Evolutionary conservation across 2,329 filamentous ascomycete species (phyloP).

Genomic region (Cladobotryum mycophilum): DNA sequence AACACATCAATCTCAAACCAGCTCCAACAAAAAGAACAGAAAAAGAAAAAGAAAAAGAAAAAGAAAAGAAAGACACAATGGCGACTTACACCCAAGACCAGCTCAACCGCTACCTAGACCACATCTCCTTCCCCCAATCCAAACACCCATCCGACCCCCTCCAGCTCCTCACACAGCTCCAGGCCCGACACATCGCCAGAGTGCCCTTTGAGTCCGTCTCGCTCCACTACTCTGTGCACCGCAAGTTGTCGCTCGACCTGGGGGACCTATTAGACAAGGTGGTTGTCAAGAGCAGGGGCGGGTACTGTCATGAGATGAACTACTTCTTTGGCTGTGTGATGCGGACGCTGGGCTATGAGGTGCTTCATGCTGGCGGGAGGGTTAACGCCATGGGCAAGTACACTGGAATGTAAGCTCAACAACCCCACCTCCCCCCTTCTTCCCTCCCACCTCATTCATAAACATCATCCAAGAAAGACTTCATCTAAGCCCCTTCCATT

Average conservation of each 20-base stretch:
- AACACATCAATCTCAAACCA: too few species aligned
- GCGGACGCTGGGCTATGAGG: conserved; percentile 40
- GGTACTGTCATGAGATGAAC: conserved; percentile 49
- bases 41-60: too few species aligned
- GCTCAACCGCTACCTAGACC: conserved; percentile 23
- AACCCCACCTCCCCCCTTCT: too few species aligned
- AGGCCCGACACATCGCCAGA: conserved; percentile 37
- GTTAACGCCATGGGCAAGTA: conserved; percentile 18
- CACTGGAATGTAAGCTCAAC: conserved; percentile 2
- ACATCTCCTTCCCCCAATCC: conserved; percentile 22
- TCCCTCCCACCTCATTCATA: too few species aligned
- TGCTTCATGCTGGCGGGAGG: conserved; percentile 46
- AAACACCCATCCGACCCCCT: conserved; percentile 20
- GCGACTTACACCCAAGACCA: conserved; percentile 19
- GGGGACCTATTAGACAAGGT: conserved; percentile 39
- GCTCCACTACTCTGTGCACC: conserved; percentile 42
- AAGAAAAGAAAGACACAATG: not conserved
- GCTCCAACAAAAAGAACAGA: too few species aligned
- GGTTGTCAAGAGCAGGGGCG: conserved; percentile 38
- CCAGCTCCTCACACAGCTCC: conserved; percentile 25
- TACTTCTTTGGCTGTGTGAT: conserved; percentile 41
- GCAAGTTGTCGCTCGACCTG: conserved; percentile 32
- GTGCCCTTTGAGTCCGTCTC: conserved; percentile 51
- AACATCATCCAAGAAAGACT: too few species aligned
- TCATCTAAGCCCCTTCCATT: not conserved